Evolutionary conservation across 768 basidiomycete genomes (phyloP).

Genomic region (Tubosaeta sp.): DNA sequence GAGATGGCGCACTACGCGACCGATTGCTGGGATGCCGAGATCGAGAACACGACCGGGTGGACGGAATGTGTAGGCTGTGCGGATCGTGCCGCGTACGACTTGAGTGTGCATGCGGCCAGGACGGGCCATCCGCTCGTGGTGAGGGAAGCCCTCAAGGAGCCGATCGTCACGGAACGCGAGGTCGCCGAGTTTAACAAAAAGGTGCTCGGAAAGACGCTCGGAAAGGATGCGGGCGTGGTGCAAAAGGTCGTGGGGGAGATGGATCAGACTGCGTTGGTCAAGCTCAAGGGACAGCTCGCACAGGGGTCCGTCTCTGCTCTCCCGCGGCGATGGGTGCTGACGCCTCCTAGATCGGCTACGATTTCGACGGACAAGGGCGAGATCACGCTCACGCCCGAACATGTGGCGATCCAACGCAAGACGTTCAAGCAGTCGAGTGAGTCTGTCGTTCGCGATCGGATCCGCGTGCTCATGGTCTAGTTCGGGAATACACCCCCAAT

Average conservation of each 20-base stretch:
- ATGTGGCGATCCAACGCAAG: conserved; percentile 75
- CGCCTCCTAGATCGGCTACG: conserved; percentile 41
- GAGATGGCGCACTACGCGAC: conserved; percentile 99
- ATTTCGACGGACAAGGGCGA: conserved; percentile 61
- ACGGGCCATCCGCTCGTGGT: conserved; percentile 87
- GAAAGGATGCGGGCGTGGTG: conserved; percentile 68
- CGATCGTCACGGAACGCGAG: conserved; percentile 75
- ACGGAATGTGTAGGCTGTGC: conserved; percentile 99
- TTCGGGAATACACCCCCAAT: conserved; percentile 93
- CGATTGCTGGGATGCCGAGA: conserved; percentile 99
- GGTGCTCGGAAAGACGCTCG: conserved; percentile 82
- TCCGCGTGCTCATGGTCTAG: conserved; percentile 39
- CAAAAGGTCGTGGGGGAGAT: conserved; percentile 62
- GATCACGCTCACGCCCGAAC: conserved; percentile 67
- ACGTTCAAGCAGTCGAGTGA: conserved; percentile 83
- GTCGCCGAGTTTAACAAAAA: conserved; percentile 86
- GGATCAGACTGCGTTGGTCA: conserved; percentile 59
- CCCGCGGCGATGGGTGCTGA: conserved; percentile 9
- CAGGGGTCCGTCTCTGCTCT: conserved; percentile 53
- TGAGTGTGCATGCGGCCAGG: conserved; percentile 80
- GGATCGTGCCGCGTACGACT: conserved; percentile 95
- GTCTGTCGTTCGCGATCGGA: conserved; percentile 23
- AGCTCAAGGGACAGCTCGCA: conserved; percentile 65
- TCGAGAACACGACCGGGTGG: conserved; percentile 82
- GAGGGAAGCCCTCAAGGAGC: conserved; percentile 79